phyloP scores from a whole-genome alignment of 2,329 filamentous ascomycete genomes.

The Colletotrichum ledebouriae region DNA sequence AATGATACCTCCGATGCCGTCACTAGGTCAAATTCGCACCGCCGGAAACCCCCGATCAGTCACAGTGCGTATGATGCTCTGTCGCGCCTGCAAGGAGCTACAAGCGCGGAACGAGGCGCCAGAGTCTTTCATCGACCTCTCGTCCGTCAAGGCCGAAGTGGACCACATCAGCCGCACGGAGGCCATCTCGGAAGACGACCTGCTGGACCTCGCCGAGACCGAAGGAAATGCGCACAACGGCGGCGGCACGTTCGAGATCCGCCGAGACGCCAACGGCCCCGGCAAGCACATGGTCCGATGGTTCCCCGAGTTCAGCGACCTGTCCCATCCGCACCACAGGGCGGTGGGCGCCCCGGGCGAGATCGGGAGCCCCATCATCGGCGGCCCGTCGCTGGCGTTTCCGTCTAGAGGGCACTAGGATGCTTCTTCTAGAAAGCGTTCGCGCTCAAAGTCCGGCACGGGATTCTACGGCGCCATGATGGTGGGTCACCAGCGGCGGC shows the following conservation, averaged over 20 bases:
- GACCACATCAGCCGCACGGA: slow-evolving; percentile 40
- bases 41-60: slow-evolving; percentile 53
- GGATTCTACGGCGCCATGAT: too few relatives aligned
- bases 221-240: slow-evolving; percentile 89
- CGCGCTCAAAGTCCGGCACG: slow-evolving; percentile 1
- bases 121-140: slow-evolving; percentile 79
- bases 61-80: slow-evolving; percentile 79
- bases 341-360: slow-evolving; percentile 73
- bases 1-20: slow-evolving; percentile 35
- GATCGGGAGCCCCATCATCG: slow-evolving; percentile 75
- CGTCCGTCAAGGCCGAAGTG: slow-evolving; percentile 73
- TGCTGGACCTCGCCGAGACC: slow-evolving; percentile 89
- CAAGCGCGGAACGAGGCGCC: slow-evolving; percentile 56
- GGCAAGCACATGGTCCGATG: slow-evolving; percentile 64
- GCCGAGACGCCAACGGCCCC: slow-evolving; percentile 59
- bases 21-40: slow-evolving; percentile 29
- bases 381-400: slow-evolving; percentile 53
- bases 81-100: slow-evolving; percentile 80
- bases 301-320: slow-evolving; percentile 64
- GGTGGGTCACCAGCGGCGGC: too few relatives aligned
- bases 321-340: slow-evolving; percentile 55
- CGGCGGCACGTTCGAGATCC: slow-evolving; percentile 86
- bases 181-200: slow-evolving; percentile 71
- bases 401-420: slow-evolving; percentile 39
- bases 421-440: slow-evolving; percentile 16